These are phyloP conservation scores for Eragrostis nindensis DNA, from an alignment of 176 grass and related monocot species.

Conservation along the genomic window DNA sequence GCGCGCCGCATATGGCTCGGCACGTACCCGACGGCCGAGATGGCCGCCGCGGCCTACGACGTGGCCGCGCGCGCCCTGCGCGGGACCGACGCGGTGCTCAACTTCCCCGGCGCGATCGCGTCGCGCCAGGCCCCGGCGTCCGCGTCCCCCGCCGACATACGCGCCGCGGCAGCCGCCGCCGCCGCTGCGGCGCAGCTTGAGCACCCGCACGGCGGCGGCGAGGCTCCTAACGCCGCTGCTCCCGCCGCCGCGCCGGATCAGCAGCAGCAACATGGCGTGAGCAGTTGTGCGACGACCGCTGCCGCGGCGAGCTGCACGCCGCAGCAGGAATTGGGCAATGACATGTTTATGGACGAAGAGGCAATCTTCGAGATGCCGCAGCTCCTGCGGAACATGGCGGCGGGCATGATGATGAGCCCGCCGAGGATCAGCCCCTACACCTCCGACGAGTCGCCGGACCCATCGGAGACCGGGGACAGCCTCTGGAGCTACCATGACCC, in stretches of 20 bases:
- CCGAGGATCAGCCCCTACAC: constrained; percentile 67
- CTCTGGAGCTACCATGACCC: constrained; percentile 84
- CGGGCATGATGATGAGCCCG: constrained; percentile 99
- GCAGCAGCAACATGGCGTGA: not conserved
- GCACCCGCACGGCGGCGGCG: not conserved
- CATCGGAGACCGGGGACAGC: constrained; percentile 58
- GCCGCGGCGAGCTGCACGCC: not conserved
- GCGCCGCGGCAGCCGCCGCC: constrained; percentile 59
- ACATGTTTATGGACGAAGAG: constrained; percentile 87
- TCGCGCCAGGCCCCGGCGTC: constrained; percentile 56
- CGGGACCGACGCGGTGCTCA: constrained; percentile 76
- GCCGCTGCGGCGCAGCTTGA: constrained; percentile 49
- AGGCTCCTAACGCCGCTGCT: not conserved
- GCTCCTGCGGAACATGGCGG: constrained; percentile 87
- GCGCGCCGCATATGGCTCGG: constrained; percentile 92
- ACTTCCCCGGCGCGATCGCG: constrained; percentile 64
- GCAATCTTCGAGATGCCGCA: constrained; percentile 94
- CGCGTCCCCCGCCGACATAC: constrained; percentile 68
- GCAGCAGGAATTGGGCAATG: constrained; percentile 14
- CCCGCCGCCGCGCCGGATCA: constrained; percentile 1
- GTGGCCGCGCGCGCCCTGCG: constrained; percentile 78
- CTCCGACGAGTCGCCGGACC: constrained; percentile 66
- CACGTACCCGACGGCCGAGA: constrained; percentile 83
- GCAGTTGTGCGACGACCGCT: not conserved
- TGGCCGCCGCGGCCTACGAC: constrained; percentile 92